Evolutionary conservation across 176 grass and related monocot species (phyloP).

Genomic region (Oryza rufipogon): DNA sequence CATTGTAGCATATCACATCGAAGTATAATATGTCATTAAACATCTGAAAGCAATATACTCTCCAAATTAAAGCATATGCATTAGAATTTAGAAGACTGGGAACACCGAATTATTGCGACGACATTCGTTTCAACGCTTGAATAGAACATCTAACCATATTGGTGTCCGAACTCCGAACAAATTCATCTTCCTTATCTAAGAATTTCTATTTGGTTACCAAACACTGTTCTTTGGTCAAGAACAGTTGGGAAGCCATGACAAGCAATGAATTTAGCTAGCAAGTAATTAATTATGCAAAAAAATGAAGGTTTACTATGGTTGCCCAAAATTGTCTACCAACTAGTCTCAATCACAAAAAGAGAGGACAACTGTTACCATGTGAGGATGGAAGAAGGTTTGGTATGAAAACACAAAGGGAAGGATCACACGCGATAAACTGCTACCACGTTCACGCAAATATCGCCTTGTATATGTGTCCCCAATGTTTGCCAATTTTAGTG

Average conservation of each 20-base stretch:
- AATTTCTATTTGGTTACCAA: background rate
- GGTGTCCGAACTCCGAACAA: background rate
- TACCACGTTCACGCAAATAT: slow-evolving; percentile 13
- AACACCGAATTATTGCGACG: background rate
- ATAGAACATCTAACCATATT: slow-evolving; percentile 16
- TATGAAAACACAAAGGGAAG: background rate
- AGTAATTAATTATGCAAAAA: background rate
- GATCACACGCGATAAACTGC: background rate
- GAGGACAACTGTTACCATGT: background rate
- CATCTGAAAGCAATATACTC: background rate
- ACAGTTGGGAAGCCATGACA: background rate
- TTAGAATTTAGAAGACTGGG: background rate
- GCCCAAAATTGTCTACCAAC: background rate
- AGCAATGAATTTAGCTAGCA: background rate
- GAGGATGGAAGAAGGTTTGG: slow-evolving; percentile 15
- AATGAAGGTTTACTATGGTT: background rate
- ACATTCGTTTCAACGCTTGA: background rate
- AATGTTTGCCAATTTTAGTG: background rate
- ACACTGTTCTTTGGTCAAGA: background rate
- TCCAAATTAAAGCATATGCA: background rate
- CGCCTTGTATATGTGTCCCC: background rate
- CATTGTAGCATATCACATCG: background rate
- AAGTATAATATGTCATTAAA: background rate
- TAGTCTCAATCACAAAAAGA: background rate
- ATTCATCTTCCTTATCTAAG: background rate